Base-by-base conservation (phyloP, 1,284 basidiomycete species). In the Cutaneotrichosporon sp. region DNA sequence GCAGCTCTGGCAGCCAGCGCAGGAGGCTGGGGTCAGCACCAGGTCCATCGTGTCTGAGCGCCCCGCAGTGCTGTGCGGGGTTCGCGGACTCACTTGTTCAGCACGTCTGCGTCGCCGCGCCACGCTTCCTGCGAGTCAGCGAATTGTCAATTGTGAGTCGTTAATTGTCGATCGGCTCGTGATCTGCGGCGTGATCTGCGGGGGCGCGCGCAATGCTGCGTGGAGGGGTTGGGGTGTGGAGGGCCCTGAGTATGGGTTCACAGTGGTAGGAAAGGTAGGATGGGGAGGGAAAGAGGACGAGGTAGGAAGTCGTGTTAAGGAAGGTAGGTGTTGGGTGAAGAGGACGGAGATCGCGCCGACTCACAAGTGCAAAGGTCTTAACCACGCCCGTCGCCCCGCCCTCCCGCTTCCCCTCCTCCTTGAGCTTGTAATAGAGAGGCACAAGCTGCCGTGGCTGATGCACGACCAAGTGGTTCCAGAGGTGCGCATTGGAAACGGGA, bases 101-200 rank as follows among this genome's bases (percentile, higher is more conserved):
- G 60, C 30, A 81, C 77, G 65, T 81, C 80, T 1, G 75, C 80
- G 63, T 81, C 80, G 30, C 80, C 80, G 51, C 70, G 71, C 78
- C 80, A 80, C 9, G 75, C 74, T 65, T 76, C 70, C 73, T 77
- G 60, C 26, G 11, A 2, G 57, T 62, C 47, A 62, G 60, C 57
- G 10, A 13, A 10, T 8, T 56, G 16, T n/a, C 16, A 6, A 16
- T 46, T 7, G 42, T 26, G 26, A 26, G 26, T 26, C 2, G 26
- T 26, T 1, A 26, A 26, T 26, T 26, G 26, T 26, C 26, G n/a
- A 5, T 46, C 42, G 42, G 1, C 16, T 46, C 42, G 18, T 22
- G 21, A 61, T 26, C 21, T 40, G n/a, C 51, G 31, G 51, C 13
- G 51, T 5, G 6, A 14, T 10, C 10, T 18, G 46, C 10, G n/a